These are phyloP conservation scores for Penicillium canariense DNA, from an alignment of 495 filamentous ascomycete species.

Conservation along the genomic window DNA sequence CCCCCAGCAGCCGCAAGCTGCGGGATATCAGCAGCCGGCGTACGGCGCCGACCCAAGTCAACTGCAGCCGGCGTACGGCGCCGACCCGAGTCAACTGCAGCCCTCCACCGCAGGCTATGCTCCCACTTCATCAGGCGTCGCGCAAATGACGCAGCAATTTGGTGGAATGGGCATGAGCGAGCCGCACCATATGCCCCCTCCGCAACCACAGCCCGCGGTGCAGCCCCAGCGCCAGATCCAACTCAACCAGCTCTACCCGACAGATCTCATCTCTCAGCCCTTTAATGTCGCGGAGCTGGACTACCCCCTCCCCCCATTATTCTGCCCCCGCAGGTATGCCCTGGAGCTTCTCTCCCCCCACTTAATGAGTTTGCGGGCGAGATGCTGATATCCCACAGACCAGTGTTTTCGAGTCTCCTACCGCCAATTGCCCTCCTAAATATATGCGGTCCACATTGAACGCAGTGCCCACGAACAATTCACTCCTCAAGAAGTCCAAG, in stretches of 20 bases:
- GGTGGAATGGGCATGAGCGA: conserved; percentile 73
- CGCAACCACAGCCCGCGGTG: conserved; percentile 44
- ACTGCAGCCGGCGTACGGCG: conserved; percentile 58
- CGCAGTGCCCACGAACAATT: conserved; percentile 85
- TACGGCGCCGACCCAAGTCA: conserved; percentile 50
- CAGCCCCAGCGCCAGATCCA: conserved; percentile 53
- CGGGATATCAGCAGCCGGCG: conserved; percentile 53
- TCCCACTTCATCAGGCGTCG: conserved; percentile 53
- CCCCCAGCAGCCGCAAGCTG: conserved; percentile 47
- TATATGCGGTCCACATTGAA: conserved; percentile 95
- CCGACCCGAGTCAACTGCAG: conserved; percentile 46
- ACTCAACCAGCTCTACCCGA: conserved; percentile 87
- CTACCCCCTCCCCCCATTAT: conserved; percentile 89
- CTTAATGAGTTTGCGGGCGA: not conserved
- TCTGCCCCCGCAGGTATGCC: conserved; percentile 83
- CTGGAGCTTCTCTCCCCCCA: not conserved
- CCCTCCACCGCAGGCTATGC: conserved; percentile 66
- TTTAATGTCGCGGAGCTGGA: conserved; percentile 93
- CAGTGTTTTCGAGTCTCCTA: conserved; percentile 86
- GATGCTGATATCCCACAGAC: conserved; percentile 55
- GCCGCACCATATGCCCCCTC: conserved; percentile 53
- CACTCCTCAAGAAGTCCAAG: conserved; percentile 91
- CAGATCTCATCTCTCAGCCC: conserved; percentile 85
- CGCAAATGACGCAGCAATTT: conserved; percentile 79
- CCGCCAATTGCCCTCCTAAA: conserved; percentile 90